Conservation (phyloP, 2,329 filamentous ascomycete species). For the Helotiales sp. region DNA sequence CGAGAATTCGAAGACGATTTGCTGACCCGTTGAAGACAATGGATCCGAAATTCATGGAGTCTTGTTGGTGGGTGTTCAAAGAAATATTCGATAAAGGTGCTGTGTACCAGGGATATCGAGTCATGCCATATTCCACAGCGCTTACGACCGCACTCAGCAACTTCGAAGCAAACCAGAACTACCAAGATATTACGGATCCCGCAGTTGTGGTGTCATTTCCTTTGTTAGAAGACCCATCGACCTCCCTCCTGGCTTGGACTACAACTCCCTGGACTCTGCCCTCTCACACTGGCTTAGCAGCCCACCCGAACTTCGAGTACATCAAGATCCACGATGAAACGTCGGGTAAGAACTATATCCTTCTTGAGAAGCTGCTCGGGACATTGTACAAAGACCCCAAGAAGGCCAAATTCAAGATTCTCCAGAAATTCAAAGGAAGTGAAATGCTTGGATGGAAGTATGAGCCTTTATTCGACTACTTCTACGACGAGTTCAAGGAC, state of each 20-base stretch:
- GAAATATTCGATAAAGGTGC: conserved; percentile 85
- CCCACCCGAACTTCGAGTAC: conserved; percentile 82
- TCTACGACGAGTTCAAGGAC: conserved; percentile 86
- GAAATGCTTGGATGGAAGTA: conserved; percentile 84
- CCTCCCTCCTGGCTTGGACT: conserved; percentile 81
- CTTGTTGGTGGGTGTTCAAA: conserved; percentile 96
- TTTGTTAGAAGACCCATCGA: conserved; percentile 73
- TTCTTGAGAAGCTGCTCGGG: conserved; percentile 77
- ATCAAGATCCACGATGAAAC: conserved; percentile 82
- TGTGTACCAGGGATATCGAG: conserved; percentile 86
- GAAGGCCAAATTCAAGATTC: conserved; percentile 86
- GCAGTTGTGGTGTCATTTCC: conserved; percentile 89
- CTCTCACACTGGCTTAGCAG: conserved; percentile 75
- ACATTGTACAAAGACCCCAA: conserved; percentile 94
- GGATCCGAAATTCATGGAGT: conserved; percentile 95
- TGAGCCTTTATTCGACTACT: conserved; percentile 85
- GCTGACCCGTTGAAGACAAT: conserved; percentile 63
- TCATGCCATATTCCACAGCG: conserved; percentile 94
- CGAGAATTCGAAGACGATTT: background rate
- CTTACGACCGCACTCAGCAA: conserved; percentile 89
- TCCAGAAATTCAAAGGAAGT: conserved; percentile 77
- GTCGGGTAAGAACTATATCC: conserved; percentile 79
- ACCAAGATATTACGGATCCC: conserved; percentile 89
- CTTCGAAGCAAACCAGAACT: conserved; percentile 93
- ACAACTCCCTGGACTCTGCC: conserved; percentile 88